Conservation (phyloP, 1,284 basidiomycete species). For the Erythrobasidium hasegawianum region DNA sequence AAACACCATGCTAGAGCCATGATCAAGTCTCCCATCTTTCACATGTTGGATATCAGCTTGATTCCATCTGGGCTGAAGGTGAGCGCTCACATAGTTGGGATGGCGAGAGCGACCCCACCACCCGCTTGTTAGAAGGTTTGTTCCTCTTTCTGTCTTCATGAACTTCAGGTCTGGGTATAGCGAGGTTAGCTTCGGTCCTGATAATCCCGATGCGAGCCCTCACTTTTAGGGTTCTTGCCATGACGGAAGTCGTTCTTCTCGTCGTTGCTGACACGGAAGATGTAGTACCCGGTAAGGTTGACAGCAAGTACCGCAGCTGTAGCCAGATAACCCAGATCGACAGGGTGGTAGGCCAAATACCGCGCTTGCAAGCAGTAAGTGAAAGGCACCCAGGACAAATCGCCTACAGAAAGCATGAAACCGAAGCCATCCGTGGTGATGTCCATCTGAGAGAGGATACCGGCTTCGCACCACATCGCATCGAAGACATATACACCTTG, state of each 20-base stretch:
- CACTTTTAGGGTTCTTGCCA: constrained; percentile 85
- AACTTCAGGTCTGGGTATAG: constrained; percentile 60
- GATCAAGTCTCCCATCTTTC: constrained; percentile 70
- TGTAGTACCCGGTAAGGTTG: constrained; percentile 78
- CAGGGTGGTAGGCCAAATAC: constrained; percentile 81
- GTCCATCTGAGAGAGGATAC: constrained; percentile 87
- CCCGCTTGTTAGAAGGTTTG: constrained; percentile 85
- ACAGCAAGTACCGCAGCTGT: constrained; percentile 63
- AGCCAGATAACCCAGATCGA: constrained; percentile 68
- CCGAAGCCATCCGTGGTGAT: constrained; percentile 97
- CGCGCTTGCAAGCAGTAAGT: constrained; percentile 90
- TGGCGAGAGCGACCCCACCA: constrained; percentile 97
- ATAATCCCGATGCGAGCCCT: constrained; percentile 36
- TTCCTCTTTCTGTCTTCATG: constrained; percentile 79
- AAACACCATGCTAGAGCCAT: constrained; percentile 94
- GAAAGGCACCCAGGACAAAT: constrained; percentile 93
- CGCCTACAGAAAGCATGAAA: constrained; percentile 95
- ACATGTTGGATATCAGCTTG: not conserved
- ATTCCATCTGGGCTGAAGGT: not conserved
- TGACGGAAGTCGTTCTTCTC: constrained; percentile 96
- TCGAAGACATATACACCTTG: constrained; percentile 85
- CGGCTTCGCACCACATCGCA: constrained; percentile 76
- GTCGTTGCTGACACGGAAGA: constrained; percentile 82
- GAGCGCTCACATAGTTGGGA: constrained; percentile 56
- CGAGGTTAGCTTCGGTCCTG: not conserved